phyloP scores from a whole-genome alignment of 768 basidiomycete genomes.

The Leccinum obscurum region DNA sequence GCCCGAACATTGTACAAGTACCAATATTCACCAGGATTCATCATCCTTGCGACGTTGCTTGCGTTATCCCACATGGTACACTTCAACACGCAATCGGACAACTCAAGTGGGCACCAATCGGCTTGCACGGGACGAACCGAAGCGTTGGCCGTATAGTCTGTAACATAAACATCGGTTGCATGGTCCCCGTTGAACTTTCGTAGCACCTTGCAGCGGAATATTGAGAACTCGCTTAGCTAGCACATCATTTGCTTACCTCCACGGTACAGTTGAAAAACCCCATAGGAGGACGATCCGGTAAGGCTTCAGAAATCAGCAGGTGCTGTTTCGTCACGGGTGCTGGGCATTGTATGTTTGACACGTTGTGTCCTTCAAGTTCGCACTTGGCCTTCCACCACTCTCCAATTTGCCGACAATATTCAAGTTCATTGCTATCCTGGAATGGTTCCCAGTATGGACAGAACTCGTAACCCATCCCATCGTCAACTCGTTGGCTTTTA shows the following conservation, averaged over 20 bases:
- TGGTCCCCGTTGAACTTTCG: conserved; percentile 38
- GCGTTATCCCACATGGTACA: conserved; percentile 63
- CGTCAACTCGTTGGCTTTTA: conserved; percentile 28
- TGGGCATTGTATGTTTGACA: conserved; percentile 16
- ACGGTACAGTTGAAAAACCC: conserved; percentile 66
- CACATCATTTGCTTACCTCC: conserved; percentile 43
- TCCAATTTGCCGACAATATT: conserved; percentile 43
- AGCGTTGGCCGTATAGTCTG: conserved; percentile 59
- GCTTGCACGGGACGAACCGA: conserved; percentile 35
- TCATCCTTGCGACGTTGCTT: conserved; percentile 37
- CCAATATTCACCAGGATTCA: conserved; percentile 54
- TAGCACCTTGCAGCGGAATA: conserved; percentile 43
- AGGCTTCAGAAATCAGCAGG: conserved; percentile 50
- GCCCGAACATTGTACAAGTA: conserved; percentile 54
- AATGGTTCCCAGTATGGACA: conserved; percentile 47
- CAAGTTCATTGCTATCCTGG: conserved; percentile 36
- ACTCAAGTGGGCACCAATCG: conserved; percentile 47
- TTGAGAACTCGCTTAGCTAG: neutral
- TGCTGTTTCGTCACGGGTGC: conserved; percentile 36
- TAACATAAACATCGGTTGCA: conserved; percentile 55
- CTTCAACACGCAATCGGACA: conserved; percentile 48
- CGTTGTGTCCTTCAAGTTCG: conserved; percentile 17
- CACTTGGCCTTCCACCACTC: conserved; percentile 52
- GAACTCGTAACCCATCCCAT: conserved; percentile 40
- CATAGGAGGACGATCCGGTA: conserved; percentile 41